These are phyloP conservation scores for Solanum virginianum DNA, from an alignment of 257 asterid genomes.

Conservation along the genomic window DNA sequence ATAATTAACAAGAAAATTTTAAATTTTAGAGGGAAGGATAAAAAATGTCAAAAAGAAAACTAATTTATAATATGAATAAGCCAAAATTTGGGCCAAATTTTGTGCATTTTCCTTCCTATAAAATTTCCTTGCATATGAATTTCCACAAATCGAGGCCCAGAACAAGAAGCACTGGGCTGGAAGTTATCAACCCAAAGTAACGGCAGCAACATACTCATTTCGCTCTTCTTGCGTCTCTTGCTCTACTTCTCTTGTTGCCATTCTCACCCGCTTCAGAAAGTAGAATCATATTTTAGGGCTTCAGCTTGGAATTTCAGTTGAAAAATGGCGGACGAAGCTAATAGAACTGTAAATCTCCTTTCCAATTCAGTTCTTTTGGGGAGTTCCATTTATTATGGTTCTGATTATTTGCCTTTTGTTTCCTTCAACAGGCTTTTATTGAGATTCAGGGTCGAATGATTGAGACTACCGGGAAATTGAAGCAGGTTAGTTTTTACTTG, in stretches of 20 bases:
- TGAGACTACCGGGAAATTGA: conserved; percentile 72
- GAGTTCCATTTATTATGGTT: background rate
- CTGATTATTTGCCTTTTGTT: background rate
- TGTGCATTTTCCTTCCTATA: too few relatives aligned
- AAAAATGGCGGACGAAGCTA: conserved; percentile 86
- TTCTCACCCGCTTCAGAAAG: background rate
- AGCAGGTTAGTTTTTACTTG: conserved; percentile 42
- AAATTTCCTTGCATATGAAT: too few relatives aligned
- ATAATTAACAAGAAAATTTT: too few relatives aligned
- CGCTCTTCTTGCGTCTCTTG: background rate
- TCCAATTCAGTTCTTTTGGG: background rate
- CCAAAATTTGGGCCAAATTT: too few relatives aligned
- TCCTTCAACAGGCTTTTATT: conserved; percentile 50
- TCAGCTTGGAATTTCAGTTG: background rate
- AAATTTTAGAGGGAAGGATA: too few relatives aligned
- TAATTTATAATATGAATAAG: too few relatives aligned
- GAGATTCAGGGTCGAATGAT: conserved; percentile 94
- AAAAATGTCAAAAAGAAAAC: too few relatives aligned
- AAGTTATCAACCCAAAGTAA: background rate
- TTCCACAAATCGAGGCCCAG: background rate
- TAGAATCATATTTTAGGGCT: conserved; percentile 3
- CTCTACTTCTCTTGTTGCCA: background rate
- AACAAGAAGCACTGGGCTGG: background rate
- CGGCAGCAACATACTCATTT: background rate
- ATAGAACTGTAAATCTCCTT: conserved; percentile 37